Percentiles rank a stretch among this genome's conserved stretches.
Evolutionary conservation across 176 grass and related monocot genomes (phyloP).

Genomic region (Alopecurus myosuroides): DNA sequence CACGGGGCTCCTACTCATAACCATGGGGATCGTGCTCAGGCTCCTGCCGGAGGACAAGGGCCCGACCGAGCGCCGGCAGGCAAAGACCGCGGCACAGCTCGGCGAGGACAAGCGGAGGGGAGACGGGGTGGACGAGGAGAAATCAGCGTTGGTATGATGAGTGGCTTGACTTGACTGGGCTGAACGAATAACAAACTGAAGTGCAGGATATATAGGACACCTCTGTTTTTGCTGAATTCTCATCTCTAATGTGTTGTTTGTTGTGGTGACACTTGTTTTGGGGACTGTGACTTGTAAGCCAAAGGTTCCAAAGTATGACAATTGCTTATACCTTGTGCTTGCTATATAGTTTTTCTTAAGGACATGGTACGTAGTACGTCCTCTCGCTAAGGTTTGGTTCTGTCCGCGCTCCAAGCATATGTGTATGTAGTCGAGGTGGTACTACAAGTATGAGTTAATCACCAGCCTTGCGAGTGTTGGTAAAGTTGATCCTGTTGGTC

Average conservation of each 20-base stretch:
- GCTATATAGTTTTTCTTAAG: too few species aligned
- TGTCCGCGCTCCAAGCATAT: too few species aligned
- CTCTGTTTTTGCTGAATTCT: background rate
- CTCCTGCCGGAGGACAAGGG: conserved; percentile 67
- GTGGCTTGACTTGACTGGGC: background rate
- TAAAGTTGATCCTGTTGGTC: too few species aligned
- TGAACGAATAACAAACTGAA: background rate
- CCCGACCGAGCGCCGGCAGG: background rate
- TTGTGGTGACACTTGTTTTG: background rate
- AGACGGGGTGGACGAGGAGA: conserved; percentile 38
- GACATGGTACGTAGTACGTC: too few species aligned
- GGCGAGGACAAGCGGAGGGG: conserved; percentile 16
- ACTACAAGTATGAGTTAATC: too few species aligned
- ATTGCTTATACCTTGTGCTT: too few species aligned
- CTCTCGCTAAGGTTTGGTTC: too few species aligned
- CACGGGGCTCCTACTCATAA: conserved; percentile 66
- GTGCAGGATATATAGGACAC: background rate
- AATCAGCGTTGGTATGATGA: conserved; percentile 36
- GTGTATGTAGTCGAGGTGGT: too few species aligned
- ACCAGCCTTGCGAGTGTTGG: too few species aligned
- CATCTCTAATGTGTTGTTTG: background rate
- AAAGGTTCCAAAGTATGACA: background rate
- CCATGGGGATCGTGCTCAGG: conserved; percentile 83
- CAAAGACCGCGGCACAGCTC: background rate
- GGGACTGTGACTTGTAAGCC: background rate